Percentiles rank a stretch among this genome's conserved stretches.
These are phyloP conservation scores for Suillus subaureus DNA, from an alignment of 768 basidiomycete genomes.

Conservation along the genomic window DNA sequence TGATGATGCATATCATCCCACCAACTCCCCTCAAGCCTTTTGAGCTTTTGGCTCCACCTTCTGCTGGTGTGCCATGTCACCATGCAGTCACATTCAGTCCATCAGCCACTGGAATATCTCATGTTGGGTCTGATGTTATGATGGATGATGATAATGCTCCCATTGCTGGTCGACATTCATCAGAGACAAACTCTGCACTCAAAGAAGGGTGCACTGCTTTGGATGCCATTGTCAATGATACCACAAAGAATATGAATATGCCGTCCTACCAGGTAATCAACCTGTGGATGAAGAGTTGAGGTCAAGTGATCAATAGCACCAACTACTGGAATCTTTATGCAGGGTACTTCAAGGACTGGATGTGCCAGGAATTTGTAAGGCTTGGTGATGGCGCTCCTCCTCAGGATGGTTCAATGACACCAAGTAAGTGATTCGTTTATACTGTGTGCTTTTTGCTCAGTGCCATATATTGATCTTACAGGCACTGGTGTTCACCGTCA, in stretches of 20 bases:
- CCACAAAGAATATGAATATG: slow-evolving; percentile 2
- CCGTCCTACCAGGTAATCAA: slow-evolving; percentile 7
- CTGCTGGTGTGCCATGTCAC: not conserved
- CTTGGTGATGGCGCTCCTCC: not conserved
- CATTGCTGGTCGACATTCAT: not conserved
- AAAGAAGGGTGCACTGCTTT: not conserved
- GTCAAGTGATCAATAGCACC: not conserved
- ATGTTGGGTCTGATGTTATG: not conserved
- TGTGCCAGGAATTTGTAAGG: slow-evolving; percentile 7
- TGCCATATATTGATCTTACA: not conserved
- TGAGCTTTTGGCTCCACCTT: not conserved
- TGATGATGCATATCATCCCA: not conserved
- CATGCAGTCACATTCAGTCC: not conserved
- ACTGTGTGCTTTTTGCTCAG: not conserved
- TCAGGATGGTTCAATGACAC: not conserved
- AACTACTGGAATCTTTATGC: slow-evolving; percentile 12
- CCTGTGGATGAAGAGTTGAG: slow-evolving; percentile 13
- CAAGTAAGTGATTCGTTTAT: slow-evolving; percentile 1
- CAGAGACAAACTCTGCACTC: not conserved
- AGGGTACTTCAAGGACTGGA: slow-evolving; percentile 5
- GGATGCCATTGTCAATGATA: not conserved
- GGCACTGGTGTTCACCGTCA: not conserved
- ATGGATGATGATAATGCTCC: not conserved
- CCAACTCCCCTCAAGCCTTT: not conserved
- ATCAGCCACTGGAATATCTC: not conserved